Evolutionary conservation across 2,329 filamentous ascomycete species (phyloP), one percentile per base, ranked within the genome.

Genomic region (Elsinoe ampelina): DNA sequence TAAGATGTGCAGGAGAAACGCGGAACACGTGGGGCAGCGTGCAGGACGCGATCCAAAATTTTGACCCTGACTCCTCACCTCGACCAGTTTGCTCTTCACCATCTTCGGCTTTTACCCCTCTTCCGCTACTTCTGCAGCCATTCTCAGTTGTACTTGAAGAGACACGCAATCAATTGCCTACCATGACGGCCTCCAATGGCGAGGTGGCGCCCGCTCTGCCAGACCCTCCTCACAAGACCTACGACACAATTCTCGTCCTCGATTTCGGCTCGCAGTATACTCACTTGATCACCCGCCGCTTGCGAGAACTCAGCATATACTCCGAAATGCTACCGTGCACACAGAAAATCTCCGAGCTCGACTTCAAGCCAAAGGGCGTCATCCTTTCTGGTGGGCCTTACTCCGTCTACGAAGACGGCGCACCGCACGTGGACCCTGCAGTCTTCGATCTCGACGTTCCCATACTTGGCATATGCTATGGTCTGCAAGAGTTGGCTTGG

Each of bases 311-410:
- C 72, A 86, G 85, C 74, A 80, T 95, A 70, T 95, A 87, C 76
- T 83, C 83, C 60, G 90, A 95, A 75, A 86, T 95, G 84, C 82
- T 95, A 42, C 87, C 87, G 19, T 95, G 90, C 73, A 95, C 86
- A 45, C 84, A 86, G 65, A 92, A 92, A 76, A 72, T 95, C 19
- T 75, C 81, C 5, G 87, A 93, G 57, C 79, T 95, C 34, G 69
- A 77, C 47, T 95, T 81, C 77, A 89, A 83, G 68, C 92, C 92
- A 17, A 87, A 86, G 68, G 92, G 91, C 63, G 83, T 97, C 61
- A 86, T 95, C 57, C 75, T 91, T 8, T 86, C 82, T 7, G 86
- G 86, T 60, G 84, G 85, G 39, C 81, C 81, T 12, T 85, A 81
- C 70, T 91, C 86, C 2, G 91, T 96, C 55, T 95, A 95, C 67